Conservation (phyloP, 768 basidiomycete species). For the Serendipita sp. region DNA sequence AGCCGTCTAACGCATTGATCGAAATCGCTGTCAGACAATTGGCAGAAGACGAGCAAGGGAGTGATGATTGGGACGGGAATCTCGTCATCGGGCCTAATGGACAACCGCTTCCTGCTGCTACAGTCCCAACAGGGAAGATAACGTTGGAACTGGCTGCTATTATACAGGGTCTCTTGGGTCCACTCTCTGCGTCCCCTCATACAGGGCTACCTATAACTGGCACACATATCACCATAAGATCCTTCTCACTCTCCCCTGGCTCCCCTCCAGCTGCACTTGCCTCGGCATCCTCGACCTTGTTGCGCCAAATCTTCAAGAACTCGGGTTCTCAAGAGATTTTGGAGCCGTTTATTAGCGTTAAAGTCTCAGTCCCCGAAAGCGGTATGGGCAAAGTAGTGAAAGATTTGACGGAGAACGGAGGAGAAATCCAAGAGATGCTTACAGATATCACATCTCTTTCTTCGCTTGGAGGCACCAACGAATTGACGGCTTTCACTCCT, state of each 20-base stretch:
- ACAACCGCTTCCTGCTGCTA: conserved; percentile 34
- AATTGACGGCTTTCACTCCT: conserved; percentile 29
- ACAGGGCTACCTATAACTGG: conserved; percentile 56
- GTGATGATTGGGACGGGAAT: conserved; percentile 65
- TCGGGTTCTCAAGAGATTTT: conserved; percentile 58
- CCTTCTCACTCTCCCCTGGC: conserved; percentile 28
- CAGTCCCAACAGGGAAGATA: conserved; percentile 25
- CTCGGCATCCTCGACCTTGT: conserved; percentile 39
- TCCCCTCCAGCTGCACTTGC: conserved; percentile 38
- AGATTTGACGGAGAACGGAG: conserved; percentile 69
- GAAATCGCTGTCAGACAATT: conserved; percentile 41
- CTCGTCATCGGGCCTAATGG: conserved; percentile 43
- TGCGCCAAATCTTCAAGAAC: conserved; percentile 44
- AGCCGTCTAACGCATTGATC: conserved; percentile 33
- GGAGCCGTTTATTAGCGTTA: conserved; percentile 62
- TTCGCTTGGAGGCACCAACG: conserved; percentile 21
- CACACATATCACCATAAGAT: conserved; percentile 38
- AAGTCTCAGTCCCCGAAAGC: conserved; percentile 49
- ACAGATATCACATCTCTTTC: conserved; percentile 25
- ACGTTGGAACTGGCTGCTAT: conserved; percentile 31
- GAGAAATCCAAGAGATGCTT: conserved; percentile 59
- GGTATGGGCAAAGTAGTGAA: conserved; percentile 62
- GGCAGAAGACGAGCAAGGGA: conserved; percentile 38
- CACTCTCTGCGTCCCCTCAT: conserved; percentile 65
- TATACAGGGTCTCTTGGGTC: conserved; percentile 50